Evolutionary conservation across 2,329 filamentous ascomycete genomes (phyloP), one percentile per base, ranked within the genome.

Genomic region (Microthyrium microscopicum): DNA sequence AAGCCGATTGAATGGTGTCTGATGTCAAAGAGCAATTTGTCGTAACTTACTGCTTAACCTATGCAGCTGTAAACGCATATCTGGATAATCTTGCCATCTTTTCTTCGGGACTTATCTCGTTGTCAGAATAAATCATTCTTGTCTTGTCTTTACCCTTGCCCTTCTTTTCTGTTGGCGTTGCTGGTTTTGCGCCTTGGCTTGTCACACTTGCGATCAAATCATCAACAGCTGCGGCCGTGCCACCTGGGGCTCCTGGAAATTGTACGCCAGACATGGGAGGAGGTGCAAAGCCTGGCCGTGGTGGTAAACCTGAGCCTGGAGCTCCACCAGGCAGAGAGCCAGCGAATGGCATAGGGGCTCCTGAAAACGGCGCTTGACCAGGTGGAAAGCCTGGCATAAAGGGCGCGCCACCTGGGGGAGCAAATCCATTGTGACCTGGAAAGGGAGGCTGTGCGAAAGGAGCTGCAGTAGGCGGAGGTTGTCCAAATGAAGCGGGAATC

Each of bases 101-200:
- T 65, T 93, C 85, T 60, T 94, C 85, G 2, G 83, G 80, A 47
- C 80, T 89, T 47, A 74, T 61, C 38, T 78, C 75, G 33, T 77
- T 73, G 50, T 91, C 81, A 40, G 74, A 74, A 58, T 89, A 93
- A 20, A 92, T 64, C 68, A 93, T 75, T 51, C 70, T 62, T 44
- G 60, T 68, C 36, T 64, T 62, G 26, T 51, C 51, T 42, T 52
- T 47, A 49, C 73, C 76, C 53, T 77, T 77, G 64, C 77, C 77
- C 13, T 56, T 55, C 47, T 71, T 72, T 59, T 74, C 78, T 51
- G 78, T 74, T 32, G 56, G 21, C 45, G 53, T 52, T 33, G 53
- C 46, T 22, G 45, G 9, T 11, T 31, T 31, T n/a, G 16, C 32
- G 7, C 15, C 20, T 13, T 36, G 16, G 9, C 6, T 8, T 9